phyloP scores from a whole-genome alignment of 75 land plant species.

The Selaginella tamariscina region DNA sequence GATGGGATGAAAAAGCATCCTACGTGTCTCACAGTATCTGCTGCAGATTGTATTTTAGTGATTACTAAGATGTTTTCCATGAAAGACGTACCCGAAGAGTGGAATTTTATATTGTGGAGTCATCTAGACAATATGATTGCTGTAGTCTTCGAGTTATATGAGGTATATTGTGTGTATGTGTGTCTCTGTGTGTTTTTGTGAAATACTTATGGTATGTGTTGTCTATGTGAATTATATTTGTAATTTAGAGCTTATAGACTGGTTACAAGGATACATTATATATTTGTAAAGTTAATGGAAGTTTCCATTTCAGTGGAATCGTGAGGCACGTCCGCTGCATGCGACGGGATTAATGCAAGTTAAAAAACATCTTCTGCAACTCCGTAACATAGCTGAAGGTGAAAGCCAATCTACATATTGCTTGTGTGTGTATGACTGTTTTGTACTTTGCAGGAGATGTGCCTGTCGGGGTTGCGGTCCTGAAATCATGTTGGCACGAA shows the following conservation, averaged over 20 bases:
- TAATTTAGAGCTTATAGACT: no score
- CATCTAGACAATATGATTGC: not conserved
- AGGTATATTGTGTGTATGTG: not conserved
- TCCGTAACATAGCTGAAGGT: not conserved
- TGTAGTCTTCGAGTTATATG: not conserved
- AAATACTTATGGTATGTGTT: no score
- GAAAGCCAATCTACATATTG: not conserved
- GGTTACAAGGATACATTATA: no score
- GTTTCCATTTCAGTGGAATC: no score
- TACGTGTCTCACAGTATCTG: not conserved
- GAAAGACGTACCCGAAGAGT: not conserved
- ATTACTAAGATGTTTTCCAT: not conserved
- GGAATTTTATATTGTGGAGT: not conserved
- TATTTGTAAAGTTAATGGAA: no score
- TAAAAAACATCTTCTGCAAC: not conserved
- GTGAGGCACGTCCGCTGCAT: not conserved
- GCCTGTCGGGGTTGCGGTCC: not conserved
- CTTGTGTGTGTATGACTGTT: not conserved
- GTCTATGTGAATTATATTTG: no score
- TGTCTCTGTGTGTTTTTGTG: not conserved
- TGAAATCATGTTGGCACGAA: not conserved
- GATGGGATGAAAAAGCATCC: not conserved
- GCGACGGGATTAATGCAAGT: not conserved
- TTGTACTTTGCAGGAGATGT: not conserved
- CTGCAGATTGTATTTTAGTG: not conserved